Evolutionary conservation across 495 filamentous ascomycete species (phyloP).

Genomic region (Penicillium manginii): DNA sequence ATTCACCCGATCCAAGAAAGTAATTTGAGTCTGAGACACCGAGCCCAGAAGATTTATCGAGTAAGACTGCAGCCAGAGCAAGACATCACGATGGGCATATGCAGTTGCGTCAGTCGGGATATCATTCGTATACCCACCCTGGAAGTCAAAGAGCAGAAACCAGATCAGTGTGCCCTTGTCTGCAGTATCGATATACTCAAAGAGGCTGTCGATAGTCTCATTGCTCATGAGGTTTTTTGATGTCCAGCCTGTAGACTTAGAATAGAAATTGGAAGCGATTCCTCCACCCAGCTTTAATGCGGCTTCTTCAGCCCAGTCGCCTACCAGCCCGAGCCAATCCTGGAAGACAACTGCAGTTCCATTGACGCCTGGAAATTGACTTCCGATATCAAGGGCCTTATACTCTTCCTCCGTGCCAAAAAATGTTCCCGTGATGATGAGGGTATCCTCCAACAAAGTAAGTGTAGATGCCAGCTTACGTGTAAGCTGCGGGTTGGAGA

Average conservation of each 20-base stretch:
- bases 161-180: conserved; percentile 50
- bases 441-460: conserved; percentile 30
- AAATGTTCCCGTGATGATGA: conserved; percentile 43
- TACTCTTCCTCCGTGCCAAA: conserved; percentile 47
- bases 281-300: conserved; percentile 30
- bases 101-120: conserved; percentile 38
- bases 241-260: conserved; percentile 50
- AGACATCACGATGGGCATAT: conserved; percentile 42
- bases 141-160: conserved; percentile 46
- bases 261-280: conserved; percentile 42
- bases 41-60: conserved; percentile 46
- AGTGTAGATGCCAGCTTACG: conserved; percentile 53
- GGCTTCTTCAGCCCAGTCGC: conserved; percentile 53
- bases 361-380: conserved; percentile 58
- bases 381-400: conserved; percentile 51
- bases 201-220: conserved; percentile 39
- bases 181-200: conserved; percentile 44
- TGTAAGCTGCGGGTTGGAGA: conserved; percentile 49
- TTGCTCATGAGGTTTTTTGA: conserved; percentile 41
- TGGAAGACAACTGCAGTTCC: conserved; percentile 60
- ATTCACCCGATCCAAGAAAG: conserved; percentile 39
- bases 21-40: conserved; percentile 36
- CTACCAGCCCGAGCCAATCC: conserved; percentile 57
- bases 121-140: conserved; percentile 40
- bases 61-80: conserved; percentile 45